A percentile compares a stretch with the other conserved stretches of the same genome.
Evolutionary conservation across 2,329 filamentous ascomycete genomes (phyloP).

Genomic region (Macrophomina tecta): DNA sequence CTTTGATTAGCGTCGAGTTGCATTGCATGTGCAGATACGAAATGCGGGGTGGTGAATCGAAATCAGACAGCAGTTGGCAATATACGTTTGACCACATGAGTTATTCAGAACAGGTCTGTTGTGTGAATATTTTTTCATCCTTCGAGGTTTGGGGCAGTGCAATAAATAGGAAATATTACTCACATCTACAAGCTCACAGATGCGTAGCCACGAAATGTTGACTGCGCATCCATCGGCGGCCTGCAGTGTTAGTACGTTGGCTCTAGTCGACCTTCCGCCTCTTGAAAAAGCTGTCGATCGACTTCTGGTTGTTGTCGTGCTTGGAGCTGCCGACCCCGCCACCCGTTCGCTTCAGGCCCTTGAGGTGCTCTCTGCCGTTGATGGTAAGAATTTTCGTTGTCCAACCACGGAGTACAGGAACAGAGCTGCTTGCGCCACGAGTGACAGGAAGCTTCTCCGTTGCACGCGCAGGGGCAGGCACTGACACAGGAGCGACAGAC

Average conservation of each 20-base stretch:
- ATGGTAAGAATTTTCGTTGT: conserved; percentile 63
- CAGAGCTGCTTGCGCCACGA: not conserved
- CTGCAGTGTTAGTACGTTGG: conserved; percentile 6
- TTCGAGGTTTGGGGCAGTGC: conserved; percentile 37
- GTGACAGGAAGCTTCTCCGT: conserved; percentile 1
- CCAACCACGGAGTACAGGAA: conserved; percentile 44
- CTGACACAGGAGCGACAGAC: not conserved
- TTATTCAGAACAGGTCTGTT: conserved; percentile 84
- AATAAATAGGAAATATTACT: conserved; percentile 27
- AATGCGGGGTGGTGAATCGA: not conserved
- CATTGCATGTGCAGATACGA: not conserved
- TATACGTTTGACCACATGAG: conserved; percentile 70
- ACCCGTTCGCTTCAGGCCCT: conserved; percentile 75
- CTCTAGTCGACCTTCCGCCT: conserved; percentile 53
- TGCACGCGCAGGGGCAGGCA: not conserved
- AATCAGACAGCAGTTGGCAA: conserved; percentile 84
- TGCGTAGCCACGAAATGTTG: not conserved
- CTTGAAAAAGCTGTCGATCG: conserved; percentile 79
- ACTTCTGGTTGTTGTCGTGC: conserved; percentile 77
- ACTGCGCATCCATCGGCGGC: not conserved
- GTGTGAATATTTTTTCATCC: conserved; percentile 67
- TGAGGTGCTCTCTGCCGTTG: conserved; percentile 75
- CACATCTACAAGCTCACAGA: conserved; percentile 35
- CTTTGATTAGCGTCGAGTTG: conserved; percentile 3
- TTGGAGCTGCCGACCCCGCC: conserved; percentile 81